Evolutionary conservation across 2,329 filamentous ascomycete species (phyloP), one percentile per base, ranked within the genome.

Genomic region (Aspergillus eucalypticola): DNA sequence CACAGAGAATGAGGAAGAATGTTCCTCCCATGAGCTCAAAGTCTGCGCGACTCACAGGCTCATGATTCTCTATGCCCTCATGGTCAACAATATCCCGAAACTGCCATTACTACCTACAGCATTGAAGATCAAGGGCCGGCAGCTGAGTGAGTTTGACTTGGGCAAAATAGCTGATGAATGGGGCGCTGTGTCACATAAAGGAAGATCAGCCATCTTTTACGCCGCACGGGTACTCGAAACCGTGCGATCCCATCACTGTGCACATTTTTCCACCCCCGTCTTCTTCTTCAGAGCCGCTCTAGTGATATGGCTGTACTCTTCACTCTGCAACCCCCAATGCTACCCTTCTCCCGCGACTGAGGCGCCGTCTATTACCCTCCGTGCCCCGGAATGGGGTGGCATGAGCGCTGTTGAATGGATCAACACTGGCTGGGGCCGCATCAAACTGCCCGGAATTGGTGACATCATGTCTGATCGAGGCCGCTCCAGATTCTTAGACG

Each of bases 361-460:
- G 21, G 54, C 41, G 54, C 41, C 27, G 3, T 23, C 51, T 3
- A 42, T 54, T 56, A 29, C 42, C 15, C 39, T 56, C 25, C 39
- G 29, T 15, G 11, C 27, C 10, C 29, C 42, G 27, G 42, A 48
- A 17, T 23, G 19, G 17, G 29, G n/a, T 23, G 25, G 41, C 17
- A 17, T 27, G 10, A 13, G 2, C 10, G 25, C 17, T 17, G 27
- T 8, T 8, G 11, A 21, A 11, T 56, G 54, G 54, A 23, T 56
- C 21, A 42, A 49, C 23, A n/a, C 25, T 8, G 54, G 54, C 11
- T 56, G 21, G 41, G 25, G 42, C 38, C 54, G 54, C 15, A 27
- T 48, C 15, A 56, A 56, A 23, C 17, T 56, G n/a, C 19, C 54
- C 17, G 54, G 54, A 17, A 46, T 56, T 15, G 54, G 54, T 19